Conservation (phyloP, 176 grass and related monocot species). For the Musa troglodytarum region DNA sequence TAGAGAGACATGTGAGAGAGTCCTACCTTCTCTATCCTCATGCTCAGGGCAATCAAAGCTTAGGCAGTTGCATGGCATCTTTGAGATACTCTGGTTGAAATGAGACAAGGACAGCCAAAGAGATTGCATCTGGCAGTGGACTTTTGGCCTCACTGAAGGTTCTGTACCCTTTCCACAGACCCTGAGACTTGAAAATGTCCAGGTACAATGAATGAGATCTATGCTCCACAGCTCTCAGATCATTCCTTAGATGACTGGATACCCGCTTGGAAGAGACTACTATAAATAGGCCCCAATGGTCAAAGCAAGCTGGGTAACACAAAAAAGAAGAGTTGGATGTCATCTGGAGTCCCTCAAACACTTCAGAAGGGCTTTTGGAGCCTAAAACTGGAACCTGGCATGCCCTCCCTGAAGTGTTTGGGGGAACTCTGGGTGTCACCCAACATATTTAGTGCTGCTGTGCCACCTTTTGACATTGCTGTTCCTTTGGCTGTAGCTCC, state of each 20-base stretch:
- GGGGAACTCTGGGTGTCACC: not conserved
- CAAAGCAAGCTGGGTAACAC: not conserved
- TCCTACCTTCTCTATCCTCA: too few relatives aligned
- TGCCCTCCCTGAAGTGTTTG: not conserved
- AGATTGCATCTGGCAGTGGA: not conserved
- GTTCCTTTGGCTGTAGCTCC: not conserved
- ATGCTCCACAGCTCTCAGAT: not conserved
- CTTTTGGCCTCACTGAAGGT: not conserved
- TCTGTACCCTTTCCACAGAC: not conserved
- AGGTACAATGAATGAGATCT: not conserved
- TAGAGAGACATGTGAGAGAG: too few relatives aligned
- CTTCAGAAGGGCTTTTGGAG: not conserved
- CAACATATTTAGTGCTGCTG: not conserved
- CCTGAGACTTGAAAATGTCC: not conserved
- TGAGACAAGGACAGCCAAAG: not conserved
- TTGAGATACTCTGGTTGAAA: not conserved
- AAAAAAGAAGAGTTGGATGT: not conserved
- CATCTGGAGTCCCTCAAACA: constrained; percentile 2
- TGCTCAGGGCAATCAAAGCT: too few relatives aligned
- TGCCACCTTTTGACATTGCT: not conserved
- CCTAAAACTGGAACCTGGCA: not conserved
- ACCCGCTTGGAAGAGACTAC: not conserved
- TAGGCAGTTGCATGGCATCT: too few relatives aligned
- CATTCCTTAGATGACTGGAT: not conserved
- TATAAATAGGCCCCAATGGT: not conserved